These are phyloP conservation scores for Xylaria scruposa DNA, from an alignment of 495 filamentous ascomycete species.

Conservation along the genomic window DNA sequence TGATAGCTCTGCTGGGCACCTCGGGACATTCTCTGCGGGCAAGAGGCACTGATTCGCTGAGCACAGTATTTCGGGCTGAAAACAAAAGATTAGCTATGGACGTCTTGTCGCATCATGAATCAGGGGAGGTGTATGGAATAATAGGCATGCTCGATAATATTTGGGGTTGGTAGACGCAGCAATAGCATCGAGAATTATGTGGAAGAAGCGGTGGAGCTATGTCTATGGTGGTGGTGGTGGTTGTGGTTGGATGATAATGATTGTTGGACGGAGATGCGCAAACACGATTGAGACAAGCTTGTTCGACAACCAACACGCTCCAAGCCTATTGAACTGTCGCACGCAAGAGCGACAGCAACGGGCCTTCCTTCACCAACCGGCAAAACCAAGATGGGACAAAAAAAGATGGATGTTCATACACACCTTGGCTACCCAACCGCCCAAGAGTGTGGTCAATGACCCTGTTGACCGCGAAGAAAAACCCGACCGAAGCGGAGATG, in stretches of 20 bases:
- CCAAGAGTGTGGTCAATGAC: conserved; percentile 21
- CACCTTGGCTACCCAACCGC: conserved; percentile 27
- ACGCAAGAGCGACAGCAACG: neutral
- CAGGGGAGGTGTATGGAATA: neutral
- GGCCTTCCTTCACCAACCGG: neutral
- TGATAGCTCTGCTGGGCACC: conserved; percentile 43
- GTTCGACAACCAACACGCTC: neutral
- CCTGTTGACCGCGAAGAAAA: neutral
- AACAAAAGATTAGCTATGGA: conserved; percentile 8
- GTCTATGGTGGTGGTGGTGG: neutral
- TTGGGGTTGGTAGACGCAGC: neutral
- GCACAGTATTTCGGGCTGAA: conserved; percentile 26
- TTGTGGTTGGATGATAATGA: too few relatives aligned
- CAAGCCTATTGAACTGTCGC: neutral
- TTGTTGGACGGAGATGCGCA: conserved; percentile 3
- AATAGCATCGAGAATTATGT: neutral
- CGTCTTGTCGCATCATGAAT: neutral
- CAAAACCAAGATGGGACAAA: neutral
- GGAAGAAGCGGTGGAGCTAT: neutral
- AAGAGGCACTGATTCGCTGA: conserved; percentile 24
- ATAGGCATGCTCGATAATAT: neutral
- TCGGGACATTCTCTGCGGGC: conserved; percentile 46
- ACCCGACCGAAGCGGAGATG: conserved; percentile 5
- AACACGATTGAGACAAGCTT: neutral
- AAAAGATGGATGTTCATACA: conserved; percentile 10